Conservation (phyloP, 2,329 filamentous ascomycete species). For the Spiromastix sp. region DNA sequence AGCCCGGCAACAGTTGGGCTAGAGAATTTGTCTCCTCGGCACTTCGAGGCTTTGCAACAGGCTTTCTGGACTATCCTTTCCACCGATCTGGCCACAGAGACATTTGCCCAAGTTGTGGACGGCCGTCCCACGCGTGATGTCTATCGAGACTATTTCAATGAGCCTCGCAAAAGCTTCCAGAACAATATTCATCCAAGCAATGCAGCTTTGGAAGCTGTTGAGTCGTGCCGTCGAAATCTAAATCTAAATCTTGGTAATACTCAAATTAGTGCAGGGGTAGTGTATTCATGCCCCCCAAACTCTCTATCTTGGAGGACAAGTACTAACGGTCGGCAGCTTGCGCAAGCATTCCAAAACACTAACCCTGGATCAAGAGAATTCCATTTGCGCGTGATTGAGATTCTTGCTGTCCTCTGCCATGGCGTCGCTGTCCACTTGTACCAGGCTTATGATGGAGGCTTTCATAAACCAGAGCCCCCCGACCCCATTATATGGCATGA, state of each 20-base stretch:
- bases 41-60: conserved; percentile 4
- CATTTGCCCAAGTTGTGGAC: conserved; percentile 7
- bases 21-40: too few relatives aligned
- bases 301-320: not conserved
- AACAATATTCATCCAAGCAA: conserved; percentile 1
- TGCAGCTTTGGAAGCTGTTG: not conserved
- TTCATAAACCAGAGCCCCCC: conserved; percentile 2
- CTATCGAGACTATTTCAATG: conserved; percentile 4
- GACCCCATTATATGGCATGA: not conserved
- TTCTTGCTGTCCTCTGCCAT: conserved; percentile 13
- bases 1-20: too few relatives aligned
- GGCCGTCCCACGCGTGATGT: conserved; percentile 9
- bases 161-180: not conserved
- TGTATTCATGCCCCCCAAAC: not conserved
- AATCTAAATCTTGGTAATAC: not conserved
- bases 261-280: conserved; percentile 2
- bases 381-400: conserved; percentile 12
- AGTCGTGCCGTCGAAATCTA: conserved; percentile 1
- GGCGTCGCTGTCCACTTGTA: conserved; percentile 14
- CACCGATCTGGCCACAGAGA: conserved; percentile 4
- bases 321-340: conserved; percentile 2
- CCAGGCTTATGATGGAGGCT: conserved; percentile 7
- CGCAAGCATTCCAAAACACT: conserved; percentile 8
- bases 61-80: conserved; percentile 6
- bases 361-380: conserved; percentile 10